A percentile compares a stretch with the other conserved stretches of the same genome.
Conservation (phyloP, 257 asterid species). For the Lycium ferocissimum region DNA sequence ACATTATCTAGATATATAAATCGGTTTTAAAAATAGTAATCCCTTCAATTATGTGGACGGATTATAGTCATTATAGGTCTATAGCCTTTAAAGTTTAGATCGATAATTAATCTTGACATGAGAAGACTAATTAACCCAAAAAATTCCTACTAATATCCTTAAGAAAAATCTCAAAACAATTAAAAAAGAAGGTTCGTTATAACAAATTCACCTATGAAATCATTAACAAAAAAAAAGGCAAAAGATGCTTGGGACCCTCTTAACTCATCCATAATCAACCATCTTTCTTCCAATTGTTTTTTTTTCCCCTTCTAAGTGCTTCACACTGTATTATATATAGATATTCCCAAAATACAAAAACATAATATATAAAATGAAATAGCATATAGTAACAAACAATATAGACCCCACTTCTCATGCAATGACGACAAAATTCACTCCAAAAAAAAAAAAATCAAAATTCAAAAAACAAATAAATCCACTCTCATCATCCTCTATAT, state of each 20-base stretch:
- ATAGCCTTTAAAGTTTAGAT: neutral
- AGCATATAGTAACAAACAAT: slow-evolving; percentile 33
- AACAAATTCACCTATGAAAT: neutral
- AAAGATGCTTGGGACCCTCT: slow-evolving; percentile 8
- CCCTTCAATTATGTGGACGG: neutral
- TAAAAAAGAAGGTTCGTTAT: neutral
- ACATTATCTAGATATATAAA: too few species aligned
- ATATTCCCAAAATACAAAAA: neutral
- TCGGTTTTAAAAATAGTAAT: too few species aligned
- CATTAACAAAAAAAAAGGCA: neutral
- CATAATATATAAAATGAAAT: neutral
- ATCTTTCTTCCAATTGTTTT: neutral
- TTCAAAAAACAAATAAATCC: neutral
- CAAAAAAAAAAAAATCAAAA: slow-evolving; percentile 7
- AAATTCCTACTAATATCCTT: neutral
- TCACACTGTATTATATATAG: slow-evolving; percentile 28
- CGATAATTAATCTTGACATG: neutral
- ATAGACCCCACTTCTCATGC: slow-evolving; percentile 44
- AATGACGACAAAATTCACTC: slow-evolving; percentile 61
- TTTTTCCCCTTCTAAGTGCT: slow-evolving; percentile 23
- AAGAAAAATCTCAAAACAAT: neutral
- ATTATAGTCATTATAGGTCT: neutral
- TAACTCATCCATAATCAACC: slow-evolving; percentile 7
- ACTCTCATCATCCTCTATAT: slow-evolving; percentile 31
- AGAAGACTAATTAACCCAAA: neutral